These are phyloP conservation scores for Pelagophyceae sp. DNA, from an alignment of 352 stramenopile species.

Conservation along the genomic window DNA sequence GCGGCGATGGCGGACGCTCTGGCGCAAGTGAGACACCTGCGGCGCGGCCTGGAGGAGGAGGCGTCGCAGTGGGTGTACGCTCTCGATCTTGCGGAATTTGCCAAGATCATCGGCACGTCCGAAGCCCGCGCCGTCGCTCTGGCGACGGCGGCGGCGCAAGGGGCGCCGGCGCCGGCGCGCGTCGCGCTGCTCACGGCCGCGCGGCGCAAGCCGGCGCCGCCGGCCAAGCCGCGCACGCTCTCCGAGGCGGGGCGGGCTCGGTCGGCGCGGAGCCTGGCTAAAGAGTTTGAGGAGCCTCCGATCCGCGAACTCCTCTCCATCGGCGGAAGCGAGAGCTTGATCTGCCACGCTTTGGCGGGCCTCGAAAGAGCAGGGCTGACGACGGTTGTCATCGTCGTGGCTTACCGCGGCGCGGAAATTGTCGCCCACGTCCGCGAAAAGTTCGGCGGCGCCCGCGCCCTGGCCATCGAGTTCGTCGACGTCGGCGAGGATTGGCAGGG, in stretches of 20 bases:
- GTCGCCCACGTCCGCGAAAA: not conserved
- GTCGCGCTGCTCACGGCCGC: not conserved
- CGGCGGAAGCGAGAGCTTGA: not conserved
- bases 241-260: too few relatives aligned
- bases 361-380: not conserved
- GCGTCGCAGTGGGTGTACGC: too few relatives aligned
- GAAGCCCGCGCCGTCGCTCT: too few relatives aligned
- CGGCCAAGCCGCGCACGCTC: too few relatives aligned
- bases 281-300: not conserved
- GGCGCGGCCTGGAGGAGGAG: too few relatives aligned
- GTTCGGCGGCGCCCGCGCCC: too few relatives aligned
- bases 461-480: not conserved
- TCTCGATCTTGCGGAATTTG: too few relatives aligned
- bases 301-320: too few relatives aligned
- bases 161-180: not conserved
- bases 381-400: not conserved
- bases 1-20: too few relatives aligned
- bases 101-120: too few relatives aligned
- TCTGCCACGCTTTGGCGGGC: not conserved
- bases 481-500: not conserved
- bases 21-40: too few relatives aligned
- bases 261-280: not conserved
- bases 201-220: not conserved
- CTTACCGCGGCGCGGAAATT: not conserved
- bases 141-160: too few relatives aligned